Base-by-base conservation (phyloP, 306 rosid genomes). In the Prunus mira region DNA sequence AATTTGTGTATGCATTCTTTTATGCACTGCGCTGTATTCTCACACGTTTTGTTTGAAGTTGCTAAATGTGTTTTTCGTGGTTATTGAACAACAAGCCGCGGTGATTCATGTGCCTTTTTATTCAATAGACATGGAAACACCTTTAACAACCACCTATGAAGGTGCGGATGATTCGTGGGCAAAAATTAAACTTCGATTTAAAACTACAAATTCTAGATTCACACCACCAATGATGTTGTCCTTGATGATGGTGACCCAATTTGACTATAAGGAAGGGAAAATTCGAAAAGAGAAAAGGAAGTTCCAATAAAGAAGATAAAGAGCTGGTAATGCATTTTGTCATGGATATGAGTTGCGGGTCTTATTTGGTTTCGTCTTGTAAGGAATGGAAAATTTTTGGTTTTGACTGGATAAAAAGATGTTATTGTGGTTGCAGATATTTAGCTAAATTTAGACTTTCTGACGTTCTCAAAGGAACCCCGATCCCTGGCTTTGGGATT, bases 401-500 rank as follows among this genome's bases (percentile, higher is more conserved):
- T 28, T 52, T 30, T 52, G 28, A 51, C 19, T 28, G 47, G 62
- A 69, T 51, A 51, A 72, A 56, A 20, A 47, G 56, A 45, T 57
- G 74, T 54, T 55, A 28, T 11, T 78, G 13, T 41, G 20, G 25
- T 65, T 28, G 69, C 55, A 22, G 22, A 7, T n/a, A 1, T 41
- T 70, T 54, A 74, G 75, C 81, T 83, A 71, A 79, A 79, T 49
- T 56, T 75, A 71, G 76, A 32, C 81, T 25, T 83, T 83, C 66
- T 38, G 34, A 58, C 64, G 81, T 76, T 83, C 49, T 58, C 50
- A 75, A 83, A 55, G 67, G 49, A 75, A 43, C 62, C 69, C 20
- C 24, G 75, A 79, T 71, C 62, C 63, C 64, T 6, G 64, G 69
- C 49, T 8, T 65, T 57, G 45, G 58, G 50, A 38, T 58, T 71